Evolutionary conservation across 164 flowering plant genomes (phyloP).

Genomic region (Berberis vulgaris): DNA sequence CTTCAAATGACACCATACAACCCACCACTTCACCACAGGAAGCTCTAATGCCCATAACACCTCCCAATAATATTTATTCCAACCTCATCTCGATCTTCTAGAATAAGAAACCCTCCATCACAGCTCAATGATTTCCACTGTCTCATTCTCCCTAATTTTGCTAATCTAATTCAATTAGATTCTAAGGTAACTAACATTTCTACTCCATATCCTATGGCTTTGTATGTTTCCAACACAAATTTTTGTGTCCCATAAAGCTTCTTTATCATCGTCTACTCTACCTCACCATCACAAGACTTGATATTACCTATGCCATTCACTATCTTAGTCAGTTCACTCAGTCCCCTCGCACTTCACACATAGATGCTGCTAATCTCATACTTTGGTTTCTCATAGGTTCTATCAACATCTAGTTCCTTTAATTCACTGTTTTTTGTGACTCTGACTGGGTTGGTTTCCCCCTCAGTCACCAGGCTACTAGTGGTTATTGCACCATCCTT

Average conservation of each 20-base stretch:
- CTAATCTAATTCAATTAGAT: not conserved
- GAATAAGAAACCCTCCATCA: not conserved
- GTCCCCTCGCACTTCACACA: no score
- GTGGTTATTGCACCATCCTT: no score
- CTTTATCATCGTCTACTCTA: not conserved
- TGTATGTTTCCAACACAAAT: not conserved
- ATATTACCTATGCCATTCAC: no score
- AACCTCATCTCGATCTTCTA: not conserved
- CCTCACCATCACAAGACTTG: no score
- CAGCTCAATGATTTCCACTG: slow-evolving; percentile 2
- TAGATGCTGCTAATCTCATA: no score
- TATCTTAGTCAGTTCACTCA: no score
- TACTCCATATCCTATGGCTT: slow-evolving; percentile 1
- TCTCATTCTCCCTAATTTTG: not conserved
- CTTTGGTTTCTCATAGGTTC: no score
- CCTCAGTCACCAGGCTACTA: no score
- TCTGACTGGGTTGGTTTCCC: no score
- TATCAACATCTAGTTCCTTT: no score
- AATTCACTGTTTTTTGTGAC: no score
- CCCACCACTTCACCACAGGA: not conserved
- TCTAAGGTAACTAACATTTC: slow-evolving; percentile 1
- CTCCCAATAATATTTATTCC: not conserved
- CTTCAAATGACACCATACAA: not conserved
- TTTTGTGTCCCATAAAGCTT: not conserved
- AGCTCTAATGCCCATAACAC: not conserved